Percentiles rank a stretch among this genome's conserved stretches.
phyloP scores from a whole-genome alignment of 2,329 filamentous ascomycete genomes.

The Pseudopyricularia javanii region DNA sequence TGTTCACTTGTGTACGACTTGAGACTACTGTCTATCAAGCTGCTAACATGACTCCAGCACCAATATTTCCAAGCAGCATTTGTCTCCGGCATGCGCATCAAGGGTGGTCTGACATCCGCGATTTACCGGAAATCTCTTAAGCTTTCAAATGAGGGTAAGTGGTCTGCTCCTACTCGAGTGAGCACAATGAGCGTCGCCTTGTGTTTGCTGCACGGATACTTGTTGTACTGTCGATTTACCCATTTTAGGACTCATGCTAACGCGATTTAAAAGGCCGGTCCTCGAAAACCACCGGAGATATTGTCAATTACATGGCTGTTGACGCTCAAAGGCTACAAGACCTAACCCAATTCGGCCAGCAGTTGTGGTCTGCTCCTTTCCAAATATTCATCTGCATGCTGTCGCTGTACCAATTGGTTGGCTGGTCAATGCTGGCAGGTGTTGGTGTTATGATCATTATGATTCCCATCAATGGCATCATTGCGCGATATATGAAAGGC shows the following conservation, averaged over 20 bases:
- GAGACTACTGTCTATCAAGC: background rate
- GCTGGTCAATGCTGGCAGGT: slow-evolving; percentile 89
- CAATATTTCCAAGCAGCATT: slow-evolving; percentile 97
- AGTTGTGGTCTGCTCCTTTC: slow-evolving; percentile 93
- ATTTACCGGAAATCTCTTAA: slow-evolving; percentile 89
- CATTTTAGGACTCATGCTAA: too few species aligned
- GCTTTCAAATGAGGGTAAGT: slow-evolving; percentile 68
- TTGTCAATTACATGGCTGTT: slow-evolving; percentile 99
- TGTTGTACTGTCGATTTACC: too few species aligned
- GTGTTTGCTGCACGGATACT: background rate
- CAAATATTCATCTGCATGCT: slow-evolving; percentile 94
- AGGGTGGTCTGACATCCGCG: slow-evolving; percentile 74
- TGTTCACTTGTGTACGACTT: slow-evolving; percentile 15
- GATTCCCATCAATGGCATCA: slow-evolving; percentile 90
- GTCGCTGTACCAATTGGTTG: slow-evolving; percentile 89
- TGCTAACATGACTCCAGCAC: slow-evolving; percentile 34
- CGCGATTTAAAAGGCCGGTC: slow-evolving; percentile 55
- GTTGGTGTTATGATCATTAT: slow-evolving; percentile 92
- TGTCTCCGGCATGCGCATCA: slow-evolving; percentile 93
- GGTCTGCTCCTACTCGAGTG: background rate
- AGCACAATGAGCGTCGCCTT: background rate
- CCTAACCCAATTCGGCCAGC: slow-evolving; percentile 87
- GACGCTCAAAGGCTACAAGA: slow-evolving; percentile 93
- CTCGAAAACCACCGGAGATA: slow-evolving; percentile 86
- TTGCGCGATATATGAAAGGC: slow-evolving; percentile 85